Conservation (phyloP, 2,329 filamentous ascomycete genomes). For the Kalmusia sp. region DNA sequence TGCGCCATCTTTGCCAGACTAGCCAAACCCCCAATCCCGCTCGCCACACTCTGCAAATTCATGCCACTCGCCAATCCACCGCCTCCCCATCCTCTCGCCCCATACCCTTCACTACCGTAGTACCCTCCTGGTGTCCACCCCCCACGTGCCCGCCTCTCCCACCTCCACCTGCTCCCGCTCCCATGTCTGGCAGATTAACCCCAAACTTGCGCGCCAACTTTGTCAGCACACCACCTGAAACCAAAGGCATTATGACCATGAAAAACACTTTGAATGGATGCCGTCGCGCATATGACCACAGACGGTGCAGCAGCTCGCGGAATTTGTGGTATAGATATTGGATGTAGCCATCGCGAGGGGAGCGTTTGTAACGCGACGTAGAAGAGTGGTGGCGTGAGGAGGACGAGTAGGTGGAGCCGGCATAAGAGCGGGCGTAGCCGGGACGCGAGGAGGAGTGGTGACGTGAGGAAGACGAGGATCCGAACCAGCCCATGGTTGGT, state of each 20-base stretch:
- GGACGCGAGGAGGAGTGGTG: conserved; percentile 37
- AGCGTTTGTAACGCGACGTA: conserved; percentile 78
- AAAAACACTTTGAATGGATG: conserved; percentile 92
- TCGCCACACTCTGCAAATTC: conserved; percentile 42
- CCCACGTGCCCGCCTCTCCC: conserved; percentile 30
- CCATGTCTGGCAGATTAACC: conserved; percentile 71
- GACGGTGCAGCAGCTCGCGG: conserved; percentile 78
- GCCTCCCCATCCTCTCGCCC: conserved; percentile 33
- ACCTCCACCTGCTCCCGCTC: conserved; percentile 33
- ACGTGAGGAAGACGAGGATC: conserved; percentile 33
- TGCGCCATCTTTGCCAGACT: conserved; percentile 59
- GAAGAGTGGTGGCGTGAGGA: conserved; percentile 55
- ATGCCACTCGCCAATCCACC: conserved; percentile 43
- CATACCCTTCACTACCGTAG: conserved; percentile 56
- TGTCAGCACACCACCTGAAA: conserved; percentile 82
- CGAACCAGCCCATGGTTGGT: conserved; percentile 46
- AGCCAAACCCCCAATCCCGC: conserved; percentile 55
- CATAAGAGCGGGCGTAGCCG: conserved; percentile 37
- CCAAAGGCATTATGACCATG: conserved; percentile 84
- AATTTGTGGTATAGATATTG: conserved; percentile 76
- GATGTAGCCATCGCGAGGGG: conserved; percentile 80
- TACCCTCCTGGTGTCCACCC: conserved; percentile 45
- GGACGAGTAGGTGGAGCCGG: conserved; percentile 35
- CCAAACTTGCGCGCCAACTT: conserved; percentile 82
- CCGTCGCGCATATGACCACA: conserved; percentile 79